These are phyloP conservation scores for Plantago major DNA, from an alignment of 257 asterid species.

Conservation along the genomic window DNA sequence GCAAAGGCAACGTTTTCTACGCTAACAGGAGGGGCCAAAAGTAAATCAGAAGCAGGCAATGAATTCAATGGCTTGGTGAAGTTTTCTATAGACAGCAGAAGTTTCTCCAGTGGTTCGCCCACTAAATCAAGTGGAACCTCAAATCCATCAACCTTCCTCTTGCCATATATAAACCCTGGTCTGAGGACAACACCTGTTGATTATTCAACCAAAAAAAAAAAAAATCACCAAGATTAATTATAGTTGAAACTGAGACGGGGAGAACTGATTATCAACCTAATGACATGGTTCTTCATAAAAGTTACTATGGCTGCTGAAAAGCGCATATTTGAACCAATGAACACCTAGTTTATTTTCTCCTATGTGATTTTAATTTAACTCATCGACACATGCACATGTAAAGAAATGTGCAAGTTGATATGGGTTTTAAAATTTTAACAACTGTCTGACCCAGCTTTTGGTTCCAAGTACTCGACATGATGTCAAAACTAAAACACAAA, in stretches of 20 bases:
- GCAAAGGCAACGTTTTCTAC: conserved; percentile 88
- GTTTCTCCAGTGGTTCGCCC: conserved; percentile 77
- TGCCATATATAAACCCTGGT: conserved; percentile 91
- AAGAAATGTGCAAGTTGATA: too few species aligned
- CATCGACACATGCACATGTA: too few species aligned
- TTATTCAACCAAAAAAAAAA: conserved; percentile 7
- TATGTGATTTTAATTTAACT: too few species aligned
- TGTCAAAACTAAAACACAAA: not conserved
- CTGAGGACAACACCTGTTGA: conserved; percentile 78
- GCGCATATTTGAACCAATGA: too few species aligned
- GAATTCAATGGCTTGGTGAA: conserved; percentile 74
- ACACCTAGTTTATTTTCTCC: too few species aligned
- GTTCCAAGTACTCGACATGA: not conserved
- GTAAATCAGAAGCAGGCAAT: conserved; percentile 83
- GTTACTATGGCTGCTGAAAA: too few species aligned
- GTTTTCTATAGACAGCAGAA: conserved; percentile 53
- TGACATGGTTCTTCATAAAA: too few species aligned
- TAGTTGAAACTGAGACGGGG: not conserved
- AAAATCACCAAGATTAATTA: conserved; percentile 5
- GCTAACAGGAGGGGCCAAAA: conserved; percentile 86
- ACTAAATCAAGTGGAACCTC: conserved; percentile 88
- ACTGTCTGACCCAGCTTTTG: not conserved
- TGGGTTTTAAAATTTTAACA: too few species aligned
- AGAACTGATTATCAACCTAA: not conserved
- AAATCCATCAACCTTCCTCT: conserved; percentile 71